Evolutionary conservation across 805 yeast species (phyloP), one percentile per base, ranked within the genome.

Genomic region (Cyberlindnera mycetangii): DNA sequence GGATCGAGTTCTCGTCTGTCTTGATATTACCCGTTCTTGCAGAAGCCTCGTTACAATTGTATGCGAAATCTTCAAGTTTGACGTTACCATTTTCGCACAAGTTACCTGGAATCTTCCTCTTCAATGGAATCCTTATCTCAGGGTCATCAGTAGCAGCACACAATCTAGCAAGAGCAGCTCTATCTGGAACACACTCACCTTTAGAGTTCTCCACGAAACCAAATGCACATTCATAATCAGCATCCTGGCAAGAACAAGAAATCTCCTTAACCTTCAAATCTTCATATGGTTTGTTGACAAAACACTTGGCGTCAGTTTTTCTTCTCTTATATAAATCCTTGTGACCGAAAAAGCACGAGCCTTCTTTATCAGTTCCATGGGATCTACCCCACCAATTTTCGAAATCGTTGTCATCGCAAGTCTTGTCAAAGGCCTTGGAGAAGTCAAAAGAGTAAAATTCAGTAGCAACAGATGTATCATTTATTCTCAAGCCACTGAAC

Each of bases 151-250:
- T 55, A 41, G 56, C 47, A 2, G 53, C 42, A 10, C 81, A 81
- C 8, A 70, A 66, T 27, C 69, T 61, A 11, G 20, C 36, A 34
- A 54, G 38, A 16, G 39, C 30, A 12, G 52, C 58, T 20, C 39
- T 47, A 27, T 58, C 72, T 2, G 70, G 67, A 3, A 70, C 75
- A 66, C 96, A 87, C 6, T 65, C 65, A 3, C 76, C 76, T 21
- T 65, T 58, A 0, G 58, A 53, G 46, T 63, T 56, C 16, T 51
- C 64, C 2, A 53, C 45, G 51, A 77, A 80, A 3, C 84, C 86
- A 37, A 64, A 70, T 1, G 74, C 71, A 64, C 96, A 89, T 60
- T 88, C 95, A 50, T 74, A 81, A 59, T 89, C 96, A 7, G 52
- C 55, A 5, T 67, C 75, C 0, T 78, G 62, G 65, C 96, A 89